Percentiles rank a stretch among this genome's conserved stretches.
phyloP scores from a whole-genome alignment of 306 rosid species.

The Pyrus communis region DNA sequence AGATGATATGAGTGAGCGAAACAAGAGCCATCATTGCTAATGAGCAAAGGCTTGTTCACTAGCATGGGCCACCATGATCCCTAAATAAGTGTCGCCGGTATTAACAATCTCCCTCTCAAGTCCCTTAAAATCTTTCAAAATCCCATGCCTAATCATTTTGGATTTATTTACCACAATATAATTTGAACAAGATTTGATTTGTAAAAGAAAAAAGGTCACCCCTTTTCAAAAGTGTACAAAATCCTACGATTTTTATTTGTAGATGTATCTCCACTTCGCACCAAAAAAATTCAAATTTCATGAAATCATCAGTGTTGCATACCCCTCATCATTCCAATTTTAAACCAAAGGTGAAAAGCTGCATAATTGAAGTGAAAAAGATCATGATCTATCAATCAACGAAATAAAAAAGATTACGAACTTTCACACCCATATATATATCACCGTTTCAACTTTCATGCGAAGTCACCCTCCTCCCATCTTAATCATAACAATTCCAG shows the following conservation, averaged over 20 bases:
- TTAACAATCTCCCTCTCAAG: conserved; percentile 14
- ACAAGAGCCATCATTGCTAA: conserved; percentile 48
- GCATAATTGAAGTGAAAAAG: conserved; percentile 34
- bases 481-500: conserved; percentile 19
- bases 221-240: conserved; percentile 30
- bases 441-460: conserved; percentile 15
- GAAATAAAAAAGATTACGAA: conserved; percentile 36
- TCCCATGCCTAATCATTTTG: conserved; percentile 50
- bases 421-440: conserved; percentile 20
- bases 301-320: conserved; percentile 9
- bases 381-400: conserved; percentile 70
- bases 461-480: conserved; percentile 15
- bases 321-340: conserved; percentile 34
- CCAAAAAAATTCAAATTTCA: conserved; percentile 20
- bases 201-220: not conserved
- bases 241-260: conserved; percentile 17
- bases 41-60: conserved; percentile 42
- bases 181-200: no score
- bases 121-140: conserved; percentile 56
- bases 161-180: conserved; percentile 12
- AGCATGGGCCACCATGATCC: conserved; percentile 56
- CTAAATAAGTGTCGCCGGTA: conserved; percentile 34
- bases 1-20: not conserved
- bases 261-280: conserved; percentile 16
- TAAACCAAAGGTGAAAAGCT: conserved; percentile 35